Evolutionary conservation across 164 flowering plant species (phyloP), one percentile per base, ranked within the genome.

Genomic region (Cinnamomum chago): DNA sequence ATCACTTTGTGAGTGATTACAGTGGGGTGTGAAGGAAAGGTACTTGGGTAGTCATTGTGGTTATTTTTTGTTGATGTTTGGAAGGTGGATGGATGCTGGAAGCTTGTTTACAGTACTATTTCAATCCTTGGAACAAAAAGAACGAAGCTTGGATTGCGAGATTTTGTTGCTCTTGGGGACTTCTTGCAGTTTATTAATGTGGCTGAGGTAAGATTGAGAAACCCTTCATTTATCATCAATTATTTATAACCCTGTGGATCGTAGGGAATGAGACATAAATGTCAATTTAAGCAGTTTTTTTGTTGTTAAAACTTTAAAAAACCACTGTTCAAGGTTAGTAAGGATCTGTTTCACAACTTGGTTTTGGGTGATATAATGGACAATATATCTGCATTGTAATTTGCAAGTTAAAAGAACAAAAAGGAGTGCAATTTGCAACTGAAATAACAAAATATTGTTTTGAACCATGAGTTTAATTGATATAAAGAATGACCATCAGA

Each of bases 91-190:
- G 99, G 99, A 77, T 76, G 84, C 58, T 95, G 98, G 99, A 95
- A 84, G 84, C 96, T 95, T 74, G 75, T 95, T 11, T 95, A 92
- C 81, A 90, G 96, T 68, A 90, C 98, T 35, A 87, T 93, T 50
- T 87, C 93, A 2, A 88, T 95, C 15, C 80, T 95, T 76, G 99
- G 99, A n/a, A 79, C 89, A 2, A 95, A 90, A 78, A 90, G 99
- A 81, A 95, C 99, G 3, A 95, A 95, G 86, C 89, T 95, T 3
- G 99, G 99, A 77, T 79, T 95, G 82, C 79, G 98, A 71, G 97
- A 93, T 81, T 90, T 95, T 75, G 86, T 95, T 78, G 75, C 83
- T 64, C 79, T 90, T 72, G 99, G 93, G 24, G 98, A 93, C 71
- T 85, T 93, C 80, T 65, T 84, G 5, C 98, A 95, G 86, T 83